Conservation (phyloP, 768 basidiomycete species). For the Suillus discolor region DNA sequence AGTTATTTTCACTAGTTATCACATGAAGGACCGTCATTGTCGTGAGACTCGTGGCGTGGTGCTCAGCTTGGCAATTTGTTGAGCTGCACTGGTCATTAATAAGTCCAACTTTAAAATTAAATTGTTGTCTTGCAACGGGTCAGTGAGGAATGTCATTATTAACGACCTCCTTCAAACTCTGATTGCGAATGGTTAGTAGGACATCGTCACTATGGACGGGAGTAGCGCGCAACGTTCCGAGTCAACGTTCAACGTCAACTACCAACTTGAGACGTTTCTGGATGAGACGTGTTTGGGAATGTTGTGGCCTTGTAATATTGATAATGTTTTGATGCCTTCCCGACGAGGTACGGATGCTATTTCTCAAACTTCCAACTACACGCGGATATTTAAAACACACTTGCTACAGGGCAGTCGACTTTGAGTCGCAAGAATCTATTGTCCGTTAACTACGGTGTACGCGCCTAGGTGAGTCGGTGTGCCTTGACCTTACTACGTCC, state of each 20-base stretch:
- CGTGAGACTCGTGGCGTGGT: background rate
- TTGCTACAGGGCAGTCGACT: background rate
- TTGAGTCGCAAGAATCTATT: background rate
- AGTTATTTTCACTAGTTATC: background rate
- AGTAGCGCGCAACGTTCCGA: background rate
- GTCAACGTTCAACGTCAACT: background rate
- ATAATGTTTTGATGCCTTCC: background rate
- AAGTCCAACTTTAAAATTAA: background rate
- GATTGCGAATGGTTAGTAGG: background rate
- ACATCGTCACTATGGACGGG: background rate
- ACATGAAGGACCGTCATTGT: background rate
- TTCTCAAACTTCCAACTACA: background rate
- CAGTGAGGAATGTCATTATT: background rate
- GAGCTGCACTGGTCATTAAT: background rate
- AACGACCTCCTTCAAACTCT: background rate
- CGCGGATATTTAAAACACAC: background rate
- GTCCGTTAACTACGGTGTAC: background rate
- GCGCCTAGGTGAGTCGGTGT: background rate
- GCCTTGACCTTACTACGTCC: background rate
- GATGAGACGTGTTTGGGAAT: slow-evolving; percentile 4
- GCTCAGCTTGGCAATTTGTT: background rate
- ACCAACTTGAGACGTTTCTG: background rate
- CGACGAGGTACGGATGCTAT: background rate
- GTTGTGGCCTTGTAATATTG: background rate
- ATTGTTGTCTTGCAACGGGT: background rate